Base-by-base conservation (phyloP, 1,284 basidiomycete genomes). In the Cryptococcus sp. region DNA sequence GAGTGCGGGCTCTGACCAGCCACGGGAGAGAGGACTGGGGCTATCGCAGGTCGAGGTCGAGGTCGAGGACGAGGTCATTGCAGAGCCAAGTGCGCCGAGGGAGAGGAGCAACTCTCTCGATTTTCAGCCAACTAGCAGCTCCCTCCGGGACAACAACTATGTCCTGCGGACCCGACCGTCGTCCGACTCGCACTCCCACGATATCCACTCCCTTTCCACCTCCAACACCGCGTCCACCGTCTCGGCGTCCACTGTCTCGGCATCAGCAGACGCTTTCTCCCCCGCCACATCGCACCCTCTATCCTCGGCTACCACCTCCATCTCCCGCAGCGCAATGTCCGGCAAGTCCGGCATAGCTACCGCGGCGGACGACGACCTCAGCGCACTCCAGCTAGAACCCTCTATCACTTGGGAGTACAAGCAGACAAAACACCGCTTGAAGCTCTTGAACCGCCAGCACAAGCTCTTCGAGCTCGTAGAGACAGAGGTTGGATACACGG, bases 401-500 rank as follows among this genome's bases (percentile, higher is more conserved):
- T 64, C 60, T 11, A 56, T 70, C 9, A 62, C 70, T 49, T 67
- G 70, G 62, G 68, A 71, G 51, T 65, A 66, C 4, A 61, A 60
- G 40, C 68, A 70, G 48, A 62, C 53, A 15, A 46, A 50, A 40
- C 58, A 62, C 48, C 53, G 57, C 2, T 56, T 56, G 15, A 56
- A 48, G 50, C 46, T 70, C 20, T 70, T 72, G 49, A 69, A 69
- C 51, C 61, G 72, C 3, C 68, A 66, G 38, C 74, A 75, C 68
- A 67, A 75, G 43, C 52, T 78, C 0, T 62, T 77, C n/a, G 92
- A 96, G 76, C 80, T 96, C 36, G 80, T 94, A 36, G 82, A 84
- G 59, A 93, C 91, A 0, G 92, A 96, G 77, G 80, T 85, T 18
- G 84, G 84, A 6, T 96, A 95, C 71, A 81, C 91, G 13, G 76